Evolutionary conservation across 768 basidiomycete genomes (phyloP).

Genomic region (Kwoniella shandongensis): DNA sequence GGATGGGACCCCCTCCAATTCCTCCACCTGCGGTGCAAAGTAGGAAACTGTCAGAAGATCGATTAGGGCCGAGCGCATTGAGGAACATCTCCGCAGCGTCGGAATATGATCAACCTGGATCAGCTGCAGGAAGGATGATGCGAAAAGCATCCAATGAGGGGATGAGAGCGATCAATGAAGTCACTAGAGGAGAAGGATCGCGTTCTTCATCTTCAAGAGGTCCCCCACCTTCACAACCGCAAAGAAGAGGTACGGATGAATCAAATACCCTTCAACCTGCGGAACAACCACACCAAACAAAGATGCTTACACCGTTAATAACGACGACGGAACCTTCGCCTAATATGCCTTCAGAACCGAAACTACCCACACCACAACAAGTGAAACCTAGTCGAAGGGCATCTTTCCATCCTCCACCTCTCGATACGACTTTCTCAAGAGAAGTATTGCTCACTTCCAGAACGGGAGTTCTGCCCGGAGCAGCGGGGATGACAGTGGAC

Average conservation of each 20-base stretch:
- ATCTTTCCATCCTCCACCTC: constrained; percentile 50
- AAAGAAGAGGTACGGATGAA: neutral
- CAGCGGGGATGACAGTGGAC: constrained; percentile 61
- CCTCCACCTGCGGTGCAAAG: constrained; percentile 1
- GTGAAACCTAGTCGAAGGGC: constrained; percentile 58
- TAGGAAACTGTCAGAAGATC: constrained; percentile 16
- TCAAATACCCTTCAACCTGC: neutral
- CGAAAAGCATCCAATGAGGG: constrained; percentile 13
- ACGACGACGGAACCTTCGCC: constrained; percentile 25
- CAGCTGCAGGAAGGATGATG: neutral
- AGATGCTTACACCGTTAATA: constrained; percentile 12
- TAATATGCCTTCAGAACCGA: constrained; percentile 15
- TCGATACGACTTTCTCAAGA: constrained; percentile 50
- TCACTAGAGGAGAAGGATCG: neutral
- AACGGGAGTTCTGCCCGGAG: constrained; percentile 41
- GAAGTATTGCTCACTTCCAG: constrained; percentile 48
- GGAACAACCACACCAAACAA: neutral
- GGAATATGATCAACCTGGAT: constrained; percentile 6
- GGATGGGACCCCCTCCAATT: constrained; percentile 11
- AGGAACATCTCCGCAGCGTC: constrained; percentile 22
- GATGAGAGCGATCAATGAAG: constrained; percentile 11
- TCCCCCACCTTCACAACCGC: neutral
- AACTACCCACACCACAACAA: constrained; percentile 59
- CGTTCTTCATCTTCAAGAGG: neutral
- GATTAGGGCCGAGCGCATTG: constrained; percentile 10